phyloP scores from a whole-genome alignment of 2,329 filamentous ascomycete genomes.

The Parastagonospora avenae region DNA sequence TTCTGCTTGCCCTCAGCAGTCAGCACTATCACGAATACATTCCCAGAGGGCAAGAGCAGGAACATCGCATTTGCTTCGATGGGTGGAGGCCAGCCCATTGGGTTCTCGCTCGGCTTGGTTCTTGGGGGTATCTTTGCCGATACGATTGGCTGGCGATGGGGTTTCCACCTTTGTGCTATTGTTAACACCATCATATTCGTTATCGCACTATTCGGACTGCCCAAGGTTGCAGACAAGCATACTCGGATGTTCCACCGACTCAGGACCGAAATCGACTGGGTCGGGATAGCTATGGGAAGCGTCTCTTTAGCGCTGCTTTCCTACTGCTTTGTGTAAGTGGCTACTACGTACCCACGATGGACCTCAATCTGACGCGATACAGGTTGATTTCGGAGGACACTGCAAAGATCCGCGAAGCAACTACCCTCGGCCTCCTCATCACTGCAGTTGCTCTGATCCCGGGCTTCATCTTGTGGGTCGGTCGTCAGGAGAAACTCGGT shows the following conservation, averaged over 20 bases:
- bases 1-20: slow-evolving; percentile 58
- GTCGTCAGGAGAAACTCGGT: slow-evolving; percentile 51
- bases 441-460: slow-evolving; percentile 53
- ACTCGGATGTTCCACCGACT: slow-evolving; percentile 35
- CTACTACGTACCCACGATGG: background rate
- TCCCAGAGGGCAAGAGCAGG: slow-evolving; percentile 53
- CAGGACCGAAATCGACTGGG: slow-evolving; percentile 59
- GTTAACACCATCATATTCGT: slow-evolving; percentile 50
- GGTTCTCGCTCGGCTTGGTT: slow-evolving; percentile 58
- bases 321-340: slow-evolving; percentile 59
- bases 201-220: slow-evolving; percentile 45
- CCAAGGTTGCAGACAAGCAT: slow-evolving; percentile 37
- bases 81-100: slow-evolving; percentile 58
- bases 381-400: slow-evolving; percentile 46
- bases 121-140: slow-evolving; percentile 58
- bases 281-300: slow-evolving; percentile 55
- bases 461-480: slow-evolving; percentile 61
- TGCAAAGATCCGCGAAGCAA: slow-evolving; percentile 49
- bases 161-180: slow-evolving; percentile 56
- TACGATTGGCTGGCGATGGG: slow-evolving; percentile 58
- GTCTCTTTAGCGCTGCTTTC: slow-evolving; percentile 56
- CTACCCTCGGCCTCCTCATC: slow-evolving; percentile 54
- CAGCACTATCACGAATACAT: slow-evolving; percentile 54
- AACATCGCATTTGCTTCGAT: slow-evolving; percentile 60
- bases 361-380: background rate